Conservation (phyloP, 768 basidiomycete species). For the Psilocybe tampanensis region DNA sequence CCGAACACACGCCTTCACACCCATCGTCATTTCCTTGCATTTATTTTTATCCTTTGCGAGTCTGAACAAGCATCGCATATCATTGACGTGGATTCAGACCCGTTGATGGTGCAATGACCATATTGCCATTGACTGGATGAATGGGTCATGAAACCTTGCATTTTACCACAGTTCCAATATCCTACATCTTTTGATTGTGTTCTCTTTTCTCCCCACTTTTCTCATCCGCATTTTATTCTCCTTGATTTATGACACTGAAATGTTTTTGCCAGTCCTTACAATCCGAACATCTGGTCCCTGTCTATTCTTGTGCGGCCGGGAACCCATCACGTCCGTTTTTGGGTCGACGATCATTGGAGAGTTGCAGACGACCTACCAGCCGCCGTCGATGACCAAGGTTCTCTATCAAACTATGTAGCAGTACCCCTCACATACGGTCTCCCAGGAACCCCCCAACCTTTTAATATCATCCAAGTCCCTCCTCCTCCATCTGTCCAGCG, state of each 20-base stretch:
- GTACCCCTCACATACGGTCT: conserved; percentile 42
- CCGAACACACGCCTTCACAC: not conserved
- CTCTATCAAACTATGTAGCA: conserved; percentile 91
- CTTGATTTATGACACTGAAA: not conserved
- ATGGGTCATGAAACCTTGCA: not conserved
- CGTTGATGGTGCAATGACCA: not conserved
- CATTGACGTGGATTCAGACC: not conserved
- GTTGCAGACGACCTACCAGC: conserved; percentile 76
- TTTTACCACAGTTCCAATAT: not conserved
- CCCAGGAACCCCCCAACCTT: conserved; percentile 11
- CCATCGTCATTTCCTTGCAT: not conserved
- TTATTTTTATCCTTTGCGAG: not conserved
- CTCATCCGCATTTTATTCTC: conserved; percentile 1
- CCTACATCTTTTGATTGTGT: not conserved
- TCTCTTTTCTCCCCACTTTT: conserved; percentile 5
- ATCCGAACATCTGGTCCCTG: conserved; percentile 33
- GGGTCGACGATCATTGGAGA: conserved; percentile 89
- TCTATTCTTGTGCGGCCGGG: conserved; percentile 74
- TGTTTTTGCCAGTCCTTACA: conserved; percentile 26
- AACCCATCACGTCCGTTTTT: conserved; percentile 92
- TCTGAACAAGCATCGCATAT: not conserved
- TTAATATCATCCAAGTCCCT: conserved; percentile 4
- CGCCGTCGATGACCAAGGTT: conserved; percentile 93
- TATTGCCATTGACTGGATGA: not conserved
- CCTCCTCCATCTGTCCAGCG: conserved; percentile 21